Evolutionary conservation across 2,329 filamentous ascomycete genomes (phyloP).

Genomic region (Aureobasidium subglaciale): DNA sequence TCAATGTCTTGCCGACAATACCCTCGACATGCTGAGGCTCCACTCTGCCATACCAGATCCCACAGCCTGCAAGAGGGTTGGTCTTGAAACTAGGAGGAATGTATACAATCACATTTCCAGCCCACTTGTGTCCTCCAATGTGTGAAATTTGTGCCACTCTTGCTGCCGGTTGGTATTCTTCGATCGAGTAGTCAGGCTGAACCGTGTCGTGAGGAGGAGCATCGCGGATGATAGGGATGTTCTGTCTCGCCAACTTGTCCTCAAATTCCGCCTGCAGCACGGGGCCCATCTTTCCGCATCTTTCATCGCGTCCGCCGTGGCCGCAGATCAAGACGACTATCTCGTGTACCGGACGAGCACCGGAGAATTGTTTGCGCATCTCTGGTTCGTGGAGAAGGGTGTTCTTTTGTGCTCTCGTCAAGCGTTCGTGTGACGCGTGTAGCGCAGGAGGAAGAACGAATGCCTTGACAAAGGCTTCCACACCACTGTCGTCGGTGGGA

Average conservation of each 20-base stretch:
- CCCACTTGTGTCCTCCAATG: conserved; percentile 78
- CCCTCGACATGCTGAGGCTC: conserved; percentile 70
- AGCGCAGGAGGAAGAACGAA: conserved; percentile 59
- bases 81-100: conserved; percentile 49
- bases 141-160: conserved; percentile 68
- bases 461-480: conserved; percentile 52
- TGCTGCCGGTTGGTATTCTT: conserved; percentile 36
- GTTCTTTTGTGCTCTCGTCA: conserved; percentile 48
- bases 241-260: conserved; percentile 45
- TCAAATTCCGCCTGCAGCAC: conserved; percentile 66
- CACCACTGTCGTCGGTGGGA: conserved; percentile 53
- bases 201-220: conserved; percentile 25
- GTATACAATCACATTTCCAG: conserved; percentile 78
- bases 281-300: conserved; percentile 77
- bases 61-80: conserved; percentile 60
- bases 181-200: conserved; percentile 22
- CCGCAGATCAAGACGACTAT: conserved; percentile 81
- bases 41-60: conserved; percentile 77
- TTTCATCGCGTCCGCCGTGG: conserved; percentile 70
- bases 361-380: conserved; percentile 41
- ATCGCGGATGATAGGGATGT: conserved; percentile 42
- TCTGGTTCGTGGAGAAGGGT: conserved; percentile 41
- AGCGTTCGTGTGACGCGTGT: conserved; percentile 51
- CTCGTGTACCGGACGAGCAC: conserved; percentile 57
- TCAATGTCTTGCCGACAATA: conserved; percentile 63